Conservation (phyloP, 768 basidiomycete species). For the Tylopilus vinaceipallidus region DNA sequence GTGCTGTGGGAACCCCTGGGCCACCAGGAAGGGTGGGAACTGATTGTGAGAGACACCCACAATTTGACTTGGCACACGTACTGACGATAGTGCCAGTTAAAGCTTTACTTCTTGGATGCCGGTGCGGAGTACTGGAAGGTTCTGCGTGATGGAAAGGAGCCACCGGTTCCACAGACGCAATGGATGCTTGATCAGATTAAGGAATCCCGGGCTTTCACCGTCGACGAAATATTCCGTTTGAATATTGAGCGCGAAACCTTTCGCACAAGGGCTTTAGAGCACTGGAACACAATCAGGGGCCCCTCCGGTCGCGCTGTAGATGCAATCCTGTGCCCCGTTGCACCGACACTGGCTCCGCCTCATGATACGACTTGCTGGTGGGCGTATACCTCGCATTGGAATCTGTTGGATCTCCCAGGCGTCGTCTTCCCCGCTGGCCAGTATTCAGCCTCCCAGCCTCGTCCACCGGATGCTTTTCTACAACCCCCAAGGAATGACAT, state of each 20-base stretch:
- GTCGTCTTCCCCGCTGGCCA: slow-evolving; percentile 47
- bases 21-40: slow-evolving; percentile 44
- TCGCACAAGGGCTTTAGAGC: slow-evolving; percentile 37
- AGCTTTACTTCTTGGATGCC: slow-evolving; percentile 50
- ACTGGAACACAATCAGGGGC: slow-evolving; percentile 43
- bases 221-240: slow-evolving; percentile 44
- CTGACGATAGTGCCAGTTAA: slow-evolving; percentile 32
- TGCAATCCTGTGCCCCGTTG: slow-evolving; percentile 45
- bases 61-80: slow-evolving; percentile 2
- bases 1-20: slow-evolving; percentile 46
- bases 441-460: slow-evolving; percentile 26
- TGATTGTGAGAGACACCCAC: slow-evolving; percentile 36
- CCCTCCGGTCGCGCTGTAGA: slow-evolving; percentile 46
- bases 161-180: slow-evolving; percentile 39
- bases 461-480: slow-evolving; percentile 9
- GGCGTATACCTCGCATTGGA: slow-evolving; percentile 53
- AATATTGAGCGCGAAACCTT: slow-evolving; percentile 44
- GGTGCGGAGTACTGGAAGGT: slow-evolving; percentile 44
- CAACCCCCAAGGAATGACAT: slow-evolving; percentile 33
- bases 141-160: slow-evolving; percentile 34
- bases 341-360: slow-evolving; percentile 47
- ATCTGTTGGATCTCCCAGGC: slow-evolving; percentile 48
- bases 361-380: slow-evolving; percentile 49
- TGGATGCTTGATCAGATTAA: slow-evolving; percentile 44
- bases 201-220: slow-evolving; percentile 36